phyloP scores from a whole-genome alignment of 2,329 filamentous ascomycete genomes.

The Fusarium globosum region DNA sequence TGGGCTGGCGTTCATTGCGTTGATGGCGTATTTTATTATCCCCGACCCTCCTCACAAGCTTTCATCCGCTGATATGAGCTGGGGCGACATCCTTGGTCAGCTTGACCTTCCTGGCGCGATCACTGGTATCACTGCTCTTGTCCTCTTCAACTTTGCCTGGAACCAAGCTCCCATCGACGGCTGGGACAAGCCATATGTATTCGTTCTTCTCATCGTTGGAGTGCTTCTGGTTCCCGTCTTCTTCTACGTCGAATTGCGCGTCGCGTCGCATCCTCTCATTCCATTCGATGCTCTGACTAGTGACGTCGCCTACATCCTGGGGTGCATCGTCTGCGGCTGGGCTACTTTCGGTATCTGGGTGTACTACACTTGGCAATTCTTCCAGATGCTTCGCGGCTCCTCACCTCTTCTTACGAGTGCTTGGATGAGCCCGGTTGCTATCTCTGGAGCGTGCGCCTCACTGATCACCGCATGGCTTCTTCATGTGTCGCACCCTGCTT shows the following conservation, averaged over 20 bases:
- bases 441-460: slow-evolving; percentile 58
- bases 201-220: slow-evolving; percentile 67
- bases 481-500: slow-evolving; percentile 45
- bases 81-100: slow-evolving; percentile 39
- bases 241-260: slow-evolving; percentile 64
- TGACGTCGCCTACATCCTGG: slow-evolving; percentile 66
- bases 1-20: slow-evolving; percentile 49
- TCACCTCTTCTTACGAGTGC: slow-evolving; percentile 57
- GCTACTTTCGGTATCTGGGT: slow-evolving; percentile 64
- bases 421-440: slow-evolving; percentile 57
- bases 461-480: slow-evolving; percentile 57
- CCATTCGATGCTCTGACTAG: slow-evolving; percentile 62
- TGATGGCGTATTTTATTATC: slow-evolving; percentile 49
- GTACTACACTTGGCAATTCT: slow-evolving; percentile 63
- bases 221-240: slow-evolving; percentile 65
- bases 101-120: slow-evolving; percentile 55
- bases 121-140: slow-evolving; percentile 64
- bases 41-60: slow-evolving; percentile 45
- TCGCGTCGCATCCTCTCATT: slow-evolving; percentile 64
- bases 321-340: slow-evolving; percentile 65
- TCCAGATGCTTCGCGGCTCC: slow-evolving; percentile 57
- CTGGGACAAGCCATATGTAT: slow-evolving; percentile 68
- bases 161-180: slow-evolving; percentile 71
- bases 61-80: slow-evolving; percentile 14
- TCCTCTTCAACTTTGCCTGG: slow-evolving; percentile 75